Evolutionary conservation across 495 filamentous ascomycete species (phyloP).

Genomic region (Zalerion maritima): DNA sequence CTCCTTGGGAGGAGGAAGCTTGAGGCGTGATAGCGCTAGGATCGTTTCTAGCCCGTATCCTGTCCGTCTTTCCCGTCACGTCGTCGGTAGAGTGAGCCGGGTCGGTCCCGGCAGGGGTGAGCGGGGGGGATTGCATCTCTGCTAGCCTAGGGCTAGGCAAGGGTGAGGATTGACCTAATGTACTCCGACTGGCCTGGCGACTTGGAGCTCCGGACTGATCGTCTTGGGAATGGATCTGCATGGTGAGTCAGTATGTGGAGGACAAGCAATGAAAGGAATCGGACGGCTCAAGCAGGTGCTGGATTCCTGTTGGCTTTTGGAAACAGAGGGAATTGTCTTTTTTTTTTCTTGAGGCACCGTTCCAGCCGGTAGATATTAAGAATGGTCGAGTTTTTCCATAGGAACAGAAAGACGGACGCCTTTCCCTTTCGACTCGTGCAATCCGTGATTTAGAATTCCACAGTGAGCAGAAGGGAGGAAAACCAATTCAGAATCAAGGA

Average conservation of each 20-base stretch:
- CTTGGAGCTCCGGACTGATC: constrained; percentile 21
- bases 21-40: constrained; percentile 50
- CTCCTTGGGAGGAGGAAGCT: constrained; percentile 36
- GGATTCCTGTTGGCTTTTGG: too few relatives aligned
- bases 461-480: too few relatives aligned
- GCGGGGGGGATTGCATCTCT: constrained; percentile 71
- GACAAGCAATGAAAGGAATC: too few relatives aligned
- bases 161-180: constrained; percentile 26
- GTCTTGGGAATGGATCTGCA: constrained; percentile 29
- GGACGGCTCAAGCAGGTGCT: too few relatives aligned
- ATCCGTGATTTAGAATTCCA: too few relatives aligned
- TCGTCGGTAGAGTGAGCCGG: constrained; percentile 16
- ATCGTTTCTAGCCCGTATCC: constrained; percentile 25
- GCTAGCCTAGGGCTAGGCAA: constrained; percentile 31
- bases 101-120: constrained; percentile 68
- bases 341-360: too few relatives aligned
- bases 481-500: too few relatives aligned
- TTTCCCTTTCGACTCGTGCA: too few relatives aligned
- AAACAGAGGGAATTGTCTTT: too few relatives aligned
- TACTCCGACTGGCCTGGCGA: constrained; percentile 19
- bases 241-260: constrained; percentile 12
- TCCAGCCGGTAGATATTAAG: too few relatives aligned
- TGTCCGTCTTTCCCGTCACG: constrained; percentile 11
- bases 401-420: too few relatives aligned
- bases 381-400: too few relatives aligned